These are phyloP conservation scores for Solanum sitiens DNA, from an alignment of 257 asterid species.

Conservation along the genomic window DNA sequence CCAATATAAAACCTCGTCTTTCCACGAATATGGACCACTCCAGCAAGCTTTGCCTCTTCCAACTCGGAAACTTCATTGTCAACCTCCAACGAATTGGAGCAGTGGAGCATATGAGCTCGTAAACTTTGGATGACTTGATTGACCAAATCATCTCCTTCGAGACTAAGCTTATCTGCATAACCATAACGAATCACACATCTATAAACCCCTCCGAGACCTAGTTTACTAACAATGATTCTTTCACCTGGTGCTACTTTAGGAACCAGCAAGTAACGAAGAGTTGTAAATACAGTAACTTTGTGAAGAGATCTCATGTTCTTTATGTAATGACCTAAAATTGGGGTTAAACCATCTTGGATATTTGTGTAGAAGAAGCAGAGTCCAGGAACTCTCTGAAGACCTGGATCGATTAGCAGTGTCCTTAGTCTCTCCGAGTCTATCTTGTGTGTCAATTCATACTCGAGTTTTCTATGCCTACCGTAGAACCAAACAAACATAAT, in stretches of 20 bases:
- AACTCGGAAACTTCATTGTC: slow-evolving; percentile 11
- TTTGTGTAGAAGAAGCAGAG: slow-evolving; percentile 61
- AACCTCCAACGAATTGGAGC: not conserved
- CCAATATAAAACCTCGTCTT: slow-evolving; percentile 31
- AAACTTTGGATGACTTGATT: slow-evolving; percentile 17
- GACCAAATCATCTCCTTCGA: slow-evolving; percentile 32
- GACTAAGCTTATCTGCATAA: slow-evolving; percentile 34
- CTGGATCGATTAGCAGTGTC: slow-evolving; percentile 15
- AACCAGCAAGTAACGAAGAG: slow-evolving; percentile 39
- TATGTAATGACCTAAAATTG: slow-evolving; percentile 50
- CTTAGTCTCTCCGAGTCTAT: slow-evolving; percentile 35
- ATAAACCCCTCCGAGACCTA: slow-evolving; percentile 44
- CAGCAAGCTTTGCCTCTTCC: slow-evolving; percentile 14
- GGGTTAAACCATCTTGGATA: slow-evolving; percentile 55
- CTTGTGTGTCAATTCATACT: slow-evolving; percentile 38
- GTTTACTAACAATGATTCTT: slow-evolving; percentile 30
- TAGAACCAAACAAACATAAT: slow-evolving; percentile 60
- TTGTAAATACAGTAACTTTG: slow-evolving; percentile 42
- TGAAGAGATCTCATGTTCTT: slow-evolving; percentile 43
- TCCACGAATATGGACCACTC: slow-evolving; percentile 48
- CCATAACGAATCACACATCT: slow-evolving; percentile 56
- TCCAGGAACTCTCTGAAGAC: slow-evolving; percentile 32
- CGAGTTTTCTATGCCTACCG: slow-evolving; percentile 40
- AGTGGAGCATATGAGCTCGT: not conserved
- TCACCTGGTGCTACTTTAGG: slow-evolving; percentile 24